Conservation (phyloP, 345 rosid species). For the Gynandropsis gynandra region DNA sequence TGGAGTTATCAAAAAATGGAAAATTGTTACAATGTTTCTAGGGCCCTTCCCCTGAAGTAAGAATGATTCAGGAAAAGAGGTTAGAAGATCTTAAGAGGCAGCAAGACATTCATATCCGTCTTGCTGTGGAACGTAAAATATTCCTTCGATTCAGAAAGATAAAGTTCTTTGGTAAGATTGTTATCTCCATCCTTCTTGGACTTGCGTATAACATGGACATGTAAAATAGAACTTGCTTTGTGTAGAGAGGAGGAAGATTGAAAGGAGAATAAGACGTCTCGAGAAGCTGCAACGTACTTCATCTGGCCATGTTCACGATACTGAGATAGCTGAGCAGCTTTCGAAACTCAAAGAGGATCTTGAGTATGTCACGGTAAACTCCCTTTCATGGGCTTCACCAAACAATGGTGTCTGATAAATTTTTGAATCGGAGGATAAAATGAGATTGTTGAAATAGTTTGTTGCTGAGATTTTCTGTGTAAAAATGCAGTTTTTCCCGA, state of each 20-base stretch:
- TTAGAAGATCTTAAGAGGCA: slow-evolving; percentile 71
- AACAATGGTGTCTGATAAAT: not conserved
- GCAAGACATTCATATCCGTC: slow-evolving; percentile 75
- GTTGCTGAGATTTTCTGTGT: not conserved
- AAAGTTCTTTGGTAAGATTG: slow-evolving; percentile 70
- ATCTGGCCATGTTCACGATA: slow-evolving; percentile 62
- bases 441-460: slow-evolving; percentile 1
- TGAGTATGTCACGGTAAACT: slow-evolving; percentile 87
- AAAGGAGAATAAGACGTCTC: slow-evolving; percentile 76
- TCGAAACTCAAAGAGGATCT: slow-evolving; percentile 89
- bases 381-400: not conserved
- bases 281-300: slow-evolving; percentile 87
- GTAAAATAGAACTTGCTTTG: slow-evolving; percentile 5
- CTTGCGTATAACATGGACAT: not conserved
- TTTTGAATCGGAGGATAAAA: not conserved
- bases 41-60: slow-evolving; percentile 70
- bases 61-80: slow-evolving; percentile 67
- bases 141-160: slow-evolving; percentile 88
- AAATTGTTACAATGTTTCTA: slow-evolving; percentile 15
- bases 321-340: slow-evolving; percentile 57
- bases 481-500: slow-evolving; percentile 76
- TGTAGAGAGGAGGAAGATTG: slow-evolving; percentile 87
- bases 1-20: not conserved
- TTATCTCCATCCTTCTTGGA: not conserved
- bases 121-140: slow-evolving; percentile 79